Base-by-base conservation (phyloP, 1,284 basidiomycete species). In the Trichosporon inkin region DNA sequence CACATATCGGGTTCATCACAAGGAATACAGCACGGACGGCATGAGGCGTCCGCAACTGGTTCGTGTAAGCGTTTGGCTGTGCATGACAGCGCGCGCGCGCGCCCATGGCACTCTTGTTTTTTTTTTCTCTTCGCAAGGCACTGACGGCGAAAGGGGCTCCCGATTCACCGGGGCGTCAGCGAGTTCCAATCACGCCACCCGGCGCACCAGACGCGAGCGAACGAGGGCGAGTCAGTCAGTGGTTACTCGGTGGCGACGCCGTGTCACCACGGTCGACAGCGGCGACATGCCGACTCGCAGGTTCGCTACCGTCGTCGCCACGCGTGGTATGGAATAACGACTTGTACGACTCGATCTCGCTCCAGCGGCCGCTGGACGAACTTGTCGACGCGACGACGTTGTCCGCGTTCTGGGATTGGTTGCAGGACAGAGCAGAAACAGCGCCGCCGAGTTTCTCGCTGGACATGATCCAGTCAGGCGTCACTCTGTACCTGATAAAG, bases 301-400 rank as follows among this genome's bases (percentile, higher is more conserved):
- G 17, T 13, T 10, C 41, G 35, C 34, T 40, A 6, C 16, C 37
- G 35, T 16, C 35, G 13, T 22, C 55, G 20, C 24, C 44, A 35
- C 34, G 55, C 28, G 39, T 70, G 16, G 60, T 61, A 8, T 72
- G 72, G 72, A 60, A 63, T 10, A 73, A 73, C 49, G 55, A 62
- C 37, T 63, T 59, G 22, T 73, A 68, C 65, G 53, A 66, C 17
- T 55, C 60, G 14, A 19, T 71, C 10, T 62, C 66, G 0, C 55
- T 62, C 22, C 71, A 69, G 1, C 51, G 62, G 19, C 40, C 53
- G 13, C 53, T 72, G 13, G 57, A 59, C 6, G 65, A 70, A 11
- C 57, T 68, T 17, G 19, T 73, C n/a, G 67, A 70, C 24, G 32
- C 37, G 8, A 17, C 24, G 4, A 35, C 47, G 1, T 60, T 67